Conservation (phyloP, 2,329 filamentous ascomycete species). For the Sclerotiophoma versabilis region DNA sequence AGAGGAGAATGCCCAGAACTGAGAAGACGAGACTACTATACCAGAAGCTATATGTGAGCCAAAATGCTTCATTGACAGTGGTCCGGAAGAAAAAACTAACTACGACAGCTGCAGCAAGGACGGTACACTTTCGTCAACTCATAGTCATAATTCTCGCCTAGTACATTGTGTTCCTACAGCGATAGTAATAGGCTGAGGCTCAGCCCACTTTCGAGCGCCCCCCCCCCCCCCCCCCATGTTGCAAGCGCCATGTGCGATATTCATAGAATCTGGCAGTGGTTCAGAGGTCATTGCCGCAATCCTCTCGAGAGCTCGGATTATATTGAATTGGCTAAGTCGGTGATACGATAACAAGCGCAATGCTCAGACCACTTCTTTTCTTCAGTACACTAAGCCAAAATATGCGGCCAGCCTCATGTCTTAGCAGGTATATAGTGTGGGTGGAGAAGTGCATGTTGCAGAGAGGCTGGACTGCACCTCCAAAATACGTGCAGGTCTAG, state of each 20-base stretch:
- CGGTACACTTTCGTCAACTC: too few species aligned
- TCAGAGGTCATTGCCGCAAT: conserved; percentile 15
- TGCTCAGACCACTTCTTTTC: not conserved
- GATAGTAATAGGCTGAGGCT: conserved; percentile 24
- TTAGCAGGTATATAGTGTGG: too few species aligned
- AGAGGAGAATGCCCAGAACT: conserved; percentile 18
- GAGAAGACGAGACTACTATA: conserved; percentile 20
- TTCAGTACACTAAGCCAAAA: not conserved
- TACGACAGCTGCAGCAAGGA: conserved; percentile 23
- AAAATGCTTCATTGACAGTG: conserved; percentile 19
- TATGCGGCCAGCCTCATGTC: not conserved
- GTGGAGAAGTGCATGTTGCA: too few species aligned
- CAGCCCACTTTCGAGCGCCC: conserved; percentile 20
- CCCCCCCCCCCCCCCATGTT: conserved; percentile 16
- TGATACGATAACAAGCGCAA: conserved; percentile 29
- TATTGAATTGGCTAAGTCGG: conserved; percentile 24
- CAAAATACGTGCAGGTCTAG: too few species aligned
- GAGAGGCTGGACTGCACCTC: too few species aligned
- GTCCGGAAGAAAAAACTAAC: conserved; percentile 25
- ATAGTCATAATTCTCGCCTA: too few species aligned
- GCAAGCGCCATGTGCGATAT: not conserved
- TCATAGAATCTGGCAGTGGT: not conserved
- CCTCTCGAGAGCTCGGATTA: conserved; percentile 7
- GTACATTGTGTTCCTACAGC: conserved; percentile 4
- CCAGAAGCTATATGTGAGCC: conserved; percentile 24